Conservation (phyloP, 2,329 filamentous ascomycete genomes). For the Alternaria sp. region DNA sequence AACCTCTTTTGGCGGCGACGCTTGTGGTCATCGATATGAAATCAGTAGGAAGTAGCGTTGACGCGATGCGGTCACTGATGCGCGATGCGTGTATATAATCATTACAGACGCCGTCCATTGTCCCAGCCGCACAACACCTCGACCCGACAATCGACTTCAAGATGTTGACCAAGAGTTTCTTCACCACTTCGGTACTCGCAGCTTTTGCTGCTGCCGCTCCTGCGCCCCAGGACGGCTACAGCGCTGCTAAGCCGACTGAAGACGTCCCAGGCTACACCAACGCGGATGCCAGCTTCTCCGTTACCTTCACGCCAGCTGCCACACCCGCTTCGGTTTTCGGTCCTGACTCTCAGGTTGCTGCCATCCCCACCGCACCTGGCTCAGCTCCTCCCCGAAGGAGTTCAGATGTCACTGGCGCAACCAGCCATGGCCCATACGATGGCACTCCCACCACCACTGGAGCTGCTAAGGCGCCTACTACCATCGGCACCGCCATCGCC, state of each 20-base stretch:
- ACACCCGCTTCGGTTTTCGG: constrained; percentile 53
- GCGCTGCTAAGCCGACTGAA: background rate
- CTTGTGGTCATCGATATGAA: constrained; percentile 33
- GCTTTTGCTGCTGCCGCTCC: constrained; percentile 48
- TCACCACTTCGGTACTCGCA: constrained; percentile 44
- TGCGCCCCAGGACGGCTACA: constrained; percentile 41
- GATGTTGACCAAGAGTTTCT: constrained; percentile 47
- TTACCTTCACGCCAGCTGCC: constrained; percentile 37
- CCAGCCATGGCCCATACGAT: constrained; percentile 71
- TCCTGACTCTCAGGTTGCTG: constrained; percentile 52
- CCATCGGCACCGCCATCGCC: constrained; percentile 63
- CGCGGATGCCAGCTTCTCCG: constrained; percentile 53
- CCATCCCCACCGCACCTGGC: constrained; percentile 33
- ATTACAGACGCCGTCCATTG: background rate
- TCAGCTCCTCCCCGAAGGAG: constrained; percentile 55
- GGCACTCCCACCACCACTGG: constrained; percentile 74
- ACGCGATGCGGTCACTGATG: constrained; percentile 16
- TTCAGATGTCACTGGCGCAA: constrained; percentile 62
- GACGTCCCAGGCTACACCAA: constrained; percentile 53
- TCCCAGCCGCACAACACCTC: constrained; percentile 8
- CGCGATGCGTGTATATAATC: constrained; percentile 20
- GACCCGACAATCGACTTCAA: constrained; percentile 27
- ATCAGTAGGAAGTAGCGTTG: constrained; percentile 8
- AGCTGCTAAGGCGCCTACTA: constrained; percentile 64
- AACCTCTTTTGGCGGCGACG: constrained; percentile 10